These are phyloP conservation scores for Debaryomyces subglobosus DNA, from an alignment of 1,139 yeast genomes.

Conservation along the genomic window DNA sequence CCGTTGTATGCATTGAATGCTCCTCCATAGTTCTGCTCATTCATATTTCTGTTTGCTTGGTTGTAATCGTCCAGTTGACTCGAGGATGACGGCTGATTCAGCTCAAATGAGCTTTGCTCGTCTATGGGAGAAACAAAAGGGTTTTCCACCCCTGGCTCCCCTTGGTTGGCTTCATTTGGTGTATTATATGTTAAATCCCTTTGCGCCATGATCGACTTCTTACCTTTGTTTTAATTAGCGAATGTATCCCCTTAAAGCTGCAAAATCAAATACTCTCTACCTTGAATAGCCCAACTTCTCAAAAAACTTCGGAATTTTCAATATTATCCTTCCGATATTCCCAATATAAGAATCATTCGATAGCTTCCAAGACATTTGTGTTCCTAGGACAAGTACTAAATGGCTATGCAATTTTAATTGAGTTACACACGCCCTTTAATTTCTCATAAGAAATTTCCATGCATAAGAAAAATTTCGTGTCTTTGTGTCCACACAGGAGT, in stretches of 20 bases:
- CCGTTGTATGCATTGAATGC: slow-evolving; percentile 46
- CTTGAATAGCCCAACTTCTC: neutral
- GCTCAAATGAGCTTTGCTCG: slow-evolving; percentile 29
- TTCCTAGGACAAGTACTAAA: neutral
- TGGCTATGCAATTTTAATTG: neutral
- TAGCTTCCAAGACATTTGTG: neutral
- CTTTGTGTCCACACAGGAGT: neutral
- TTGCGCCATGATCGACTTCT: slow-evolving; percentile 31
- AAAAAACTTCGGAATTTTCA: neutral
- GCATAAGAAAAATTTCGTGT: neutral
- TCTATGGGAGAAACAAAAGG: slow-evolving; percentile 32
- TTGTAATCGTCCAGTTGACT: slow-evolving; percentile 19
- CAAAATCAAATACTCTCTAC: neutral
- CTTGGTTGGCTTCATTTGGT: slow-evolving; percentile 20
- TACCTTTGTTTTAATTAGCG: neutral
- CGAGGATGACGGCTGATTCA: slow-evolving; percentile 1
- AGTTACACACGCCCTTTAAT: neutral
- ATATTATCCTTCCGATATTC: neutral
- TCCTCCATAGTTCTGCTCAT: slow-evolving; percentile 33
- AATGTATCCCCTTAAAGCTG: neutral
- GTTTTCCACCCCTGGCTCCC: slow-evolving; percentile 20
- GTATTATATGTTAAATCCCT: slow-evolving; percentile 40
- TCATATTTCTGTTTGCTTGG: slow-evolving; percentile 14
- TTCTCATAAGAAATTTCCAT: neutral
- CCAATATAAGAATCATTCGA: neutral